Base-by-base conservation (phyloP, 2,329 filamentous ascomycete genomes). In the Alternaria hordeiaustralica region DNA sequence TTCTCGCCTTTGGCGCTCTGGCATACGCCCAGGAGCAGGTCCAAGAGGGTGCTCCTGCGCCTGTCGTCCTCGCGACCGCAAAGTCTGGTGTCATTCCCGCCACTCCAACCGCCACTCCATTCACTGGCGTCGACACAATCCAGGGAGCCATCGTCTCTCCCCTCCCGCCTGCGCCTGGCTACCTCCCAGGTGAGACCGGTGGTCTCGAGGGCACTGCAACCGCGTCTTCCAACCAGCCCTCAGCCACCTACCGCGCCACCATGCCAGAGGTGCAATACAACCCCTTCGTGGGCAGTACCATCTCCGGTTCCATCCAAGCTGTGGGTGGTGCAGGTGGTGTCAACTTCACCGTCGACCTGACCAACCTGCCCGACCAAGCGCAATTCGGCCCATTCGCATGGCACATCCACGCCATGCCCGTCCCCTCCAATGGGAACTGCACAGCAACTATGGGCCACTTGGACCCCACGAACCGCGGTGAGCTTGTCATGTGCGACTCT, bases 351-450 rank as follows among this genome's bases (percentile, higher is more conserved):
- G 69, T 83, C 60, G 75, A 73, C 63, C 64, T 84, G 54, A 71
- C 72, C 51, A 76, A 78, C 45, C 73, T 84, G 6, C 82, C 82
- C 15, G 41, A 63, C 4, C 68, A 70, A 43, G 60, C 68, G 5
- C 26, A 55, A 10, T 73, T 66, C 47, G 69, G 71, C 4, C 71
- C 70, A 6, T 74, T 73, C 51, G 56, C 59, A 21, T 82, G 81
- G 71, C 77, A 82, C 68, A 78, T 83, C 63, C 79, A 82, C 71
- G 67, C 78, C 18, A 65, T 74, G n/a, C 74, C 79, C 1, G 71
- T 82, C 7, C 75, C 74, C 7, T 47, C 67, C 1, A 70, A 77
- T 46, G 78, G 81, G 28, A 82, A 80, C 67, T 83, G 81, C 71
- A 76, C 77, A 5, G 72, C 70, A 1, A 77, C 80, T 4, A 65